A percentile compares a stretch with the other conserved stretches of the same genome.
These are phyloP conservation scores for Nemania bipapillata DNA, from an alignment of 2,329 filamentous ascomycete genomes.

Conservation along the genomic window DNA sequence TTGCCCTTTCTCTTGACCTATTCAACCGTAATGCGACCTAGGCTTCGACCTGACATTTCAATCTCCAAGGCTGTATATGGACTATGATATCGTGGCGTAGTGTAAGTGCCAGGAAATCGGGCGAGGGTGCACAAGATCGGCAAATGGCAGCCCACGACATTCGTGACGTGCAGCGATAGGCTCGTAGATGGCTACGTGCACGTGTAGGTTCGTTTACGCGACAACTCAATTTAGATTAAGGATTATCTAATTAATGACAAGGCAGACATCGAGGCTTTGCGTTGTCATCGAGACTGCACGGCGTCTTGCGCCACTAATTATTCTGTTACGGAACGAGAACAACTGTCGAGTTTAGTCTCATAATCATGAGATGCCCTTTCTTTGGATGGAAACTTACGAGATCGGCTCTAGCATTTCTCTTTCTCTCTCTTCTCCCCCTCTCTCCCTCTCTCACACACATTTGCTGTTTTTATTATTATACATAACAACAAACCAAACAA, in stretches of 20 bases:
- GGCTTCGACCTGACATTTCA: neutral
- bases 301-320: conserved; percentile 6
- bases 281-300: conserved; percentile 8
- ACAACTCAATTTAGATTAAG: conserved; percentile 34
- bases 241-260: conserved; percentile 21
- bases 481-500: no score
- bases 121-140: conserved; percentile 40
- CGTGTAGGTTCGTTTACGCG: conserved; percentile 38
- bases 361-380: conserved; percentile 7
- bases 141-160: conserved; percentile 39
- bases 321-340: conserved; percentile 9
- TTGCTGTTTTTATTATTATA: no score
- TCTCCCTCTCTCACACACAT: no score
- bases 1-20: conserved; percentile 3
- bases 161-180: conserved; percentile 44
- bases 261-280: conserved; percentile 27
- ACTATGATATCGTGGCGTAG: conserved; percentile 26
- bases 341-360: neutral
- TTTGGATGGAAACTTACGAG: neutral
- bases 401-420: neutral
- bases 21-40: conserved; percentile 4
- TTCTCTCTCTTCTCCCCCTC: neutral
- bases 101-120: conserved; percentile 32
- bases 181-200: conserved; percentile 40
- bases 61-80: conserved; percentile 6